Conservation (phyloP, 176 grass and related monocot species). For the Alopecurus myosuroides region DNA sequence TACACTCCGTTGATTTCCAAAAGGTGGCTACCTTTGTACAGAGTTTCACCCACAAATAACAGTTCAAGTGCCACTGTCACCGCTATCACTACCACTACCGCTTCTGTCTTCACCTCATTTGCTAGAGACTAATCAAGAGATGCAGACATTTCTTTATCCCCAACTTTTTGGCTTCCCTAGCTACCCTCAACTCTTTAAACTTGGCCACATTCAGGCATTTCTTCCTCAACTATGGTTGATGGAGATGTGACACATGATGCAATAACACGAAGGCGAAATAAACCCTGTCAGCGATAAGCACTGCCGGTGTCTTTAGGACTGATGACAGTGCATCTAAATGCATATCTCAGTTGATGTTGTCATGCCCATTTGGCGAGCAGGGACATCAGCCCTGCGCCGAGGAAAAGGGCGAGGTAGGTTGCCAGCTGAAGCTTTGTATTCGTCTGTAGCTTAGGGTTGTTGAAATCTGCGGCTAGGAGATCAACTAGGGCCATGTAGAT, state of each 20-base stretch:
- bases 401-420: constrained; percentile 49
- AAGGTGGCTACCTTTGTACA: not conserved
- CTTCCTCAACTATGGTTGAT: constrained; percentile 11
- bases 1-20: constrained; percentile 14
- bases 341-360: constrained; percentile 4
- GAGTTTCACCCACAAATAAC: not conserved
- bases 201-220: not conserved
- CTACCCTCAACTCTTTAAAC: not conserved
- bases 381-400: constrained; percentile 75
- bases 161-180: constrained; percentile 12
- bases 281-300: not conserved
- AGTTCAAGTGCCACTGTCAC: constrained; percentile 4
- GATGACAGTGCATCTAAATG: not conserved
- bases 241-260: not conserved
- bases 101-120: constrained; percentile 4
- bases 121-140: not conserved
- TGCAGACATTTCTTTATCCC: constrained; percentile 10
- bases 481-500: constrained; percentile 96
- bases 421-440: constrained; percentile 69
- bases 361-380: constrained; percentile 82
- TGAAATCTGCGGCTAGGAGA: constrained; percentile 84
- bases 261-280: not conserved
- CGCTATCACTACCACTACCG: not conserved
- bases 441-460: constrained; percentile 66
- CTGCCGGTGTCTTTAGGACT: not conserved